Base-by-base conservation (phyloP, 2,329 filamentous ascomycete species). In the Trichophyton simii region DNA sequence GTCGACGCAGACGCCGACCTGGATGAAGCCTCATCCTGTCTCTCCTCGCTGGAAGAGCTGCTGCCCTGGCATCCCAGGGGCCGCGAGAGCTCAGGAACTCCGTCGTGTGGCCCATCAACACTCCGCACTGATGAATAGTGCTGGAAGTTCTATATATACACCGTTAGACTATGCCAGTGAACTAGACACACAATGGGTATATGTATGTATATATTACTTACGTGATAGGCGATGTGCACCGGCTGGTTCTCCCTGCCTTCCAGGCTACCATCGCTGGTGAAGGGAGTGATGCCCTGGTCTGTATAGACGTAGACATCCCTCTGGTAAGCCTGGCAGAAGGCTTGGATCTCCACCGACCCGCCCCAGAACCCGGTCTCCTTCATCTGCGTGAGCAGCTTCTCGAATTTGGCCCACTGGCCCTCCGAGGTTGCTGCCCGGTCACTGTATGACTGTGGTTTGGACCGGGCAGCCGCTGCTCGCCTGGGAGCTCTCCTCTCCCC, bases 61-160 rank as follows among this genome's bases (percentile, higher is more conserved):
- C 57, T 25, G 42, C 38, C 48, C 38, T 59, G 11, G 59, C 22
- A 61, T 8, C 42, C 59, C 20, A 57, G 31, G 20, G 54, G 55
- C 36, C 60, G 66, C 31, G 67, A 64, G 41, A 84, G 78, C 20
- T 76, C 69, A 9, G 83, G 83, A 38, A 76, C 73, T 57, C 83
- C 84, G 34, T 74, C 77, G 68, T 84, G 82, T 6, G 82, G 82
- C 5, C 83, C 83, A 64, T 80, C 72, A 54, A 82, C 72, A 67
- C 83, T 83, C 61, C 84, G 80, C 65, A 87, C 82, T 0, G 84
- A 87, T 3, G 83, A 86, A 72, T 86, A 87, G 69, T 87, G 85
- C 68, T 86, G 79, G 76, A 82, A 86, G 54, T 75, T 78, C 81
- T 86, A 68, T 38, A 68, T 38, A 68, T 9, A 65, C 59, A 67